Evolutionary conservation across 805 yeast species (phyloP).

Genomic region (Sugiyamaella lignohabitans): DNA sequence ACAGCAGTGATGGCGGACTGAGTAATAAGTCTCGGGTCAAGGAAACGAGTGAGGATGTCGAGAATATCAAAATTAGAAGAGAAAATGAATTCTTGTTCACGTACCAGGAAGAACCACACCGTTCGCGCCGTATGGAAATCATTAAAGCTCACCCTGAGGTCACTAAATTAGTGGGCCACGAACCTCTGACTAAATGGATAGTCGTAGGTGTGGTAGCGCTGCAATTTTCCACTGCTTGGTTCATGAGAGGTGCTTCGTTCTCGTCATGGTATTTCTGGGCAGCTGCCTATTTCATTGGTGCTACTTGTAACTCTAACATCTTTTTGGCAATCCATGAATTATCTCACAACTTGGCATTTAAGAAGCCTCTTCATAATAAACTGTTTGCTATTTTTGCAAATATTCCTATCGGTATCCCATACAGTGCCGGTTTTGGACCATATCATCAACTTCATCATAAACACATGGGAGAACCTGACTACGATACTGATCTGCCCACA

Average conservation of each 20-base stretch:
- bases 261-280: slow-evolving; percentile 48
- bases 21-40: too few relatives aligned
- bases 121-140: slow-evolving; percentile 63
- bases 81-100: slow-evolving; percentile 73
- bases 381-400: slow-evolving; percentile 71
- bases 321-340: slow-evolving; percentile 86
- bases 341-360: slow-evolving; percentile 78
- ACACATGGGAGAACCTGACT: slow-evolving; percentile 74
- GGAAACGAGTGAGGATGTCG: too few relatives aligned
- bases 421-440: slow-evolving; percentile 81
- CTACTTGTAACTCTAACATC: slow-evolving; percentile 75
- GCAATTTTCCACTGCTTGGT: slow-evolving; percentile 62
- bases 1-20: too few relatives aligned
- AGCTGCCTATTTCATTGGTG: slow-evolving; percentile 74
- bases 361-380: slow-evolving; percentile 68
- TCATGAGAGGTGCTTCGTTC: slow-evolving; percentile 50
- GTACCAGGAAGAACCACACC: slow-evolving; percentile 73
- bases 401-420: slow-evolving; percentile 85
- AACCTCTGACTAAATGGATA: slow-evolving; percentile 77
- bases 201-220: slow-evolving; percentile 55
- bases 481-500: slow-evolving; percentile 88
- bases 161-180: slow-evolving; percentile 74
- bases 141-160: slow-evolving; percentile 73
- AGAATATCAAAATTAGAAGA: background rate
- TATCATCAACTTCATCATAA: slow-evolving; percentile 90